Evolutionary conservation across 371 early-diverging fungal species (phyloP), one percentile per base, ranked within the genome.

Genomic region (Synchytrium microbalum): DNA sequence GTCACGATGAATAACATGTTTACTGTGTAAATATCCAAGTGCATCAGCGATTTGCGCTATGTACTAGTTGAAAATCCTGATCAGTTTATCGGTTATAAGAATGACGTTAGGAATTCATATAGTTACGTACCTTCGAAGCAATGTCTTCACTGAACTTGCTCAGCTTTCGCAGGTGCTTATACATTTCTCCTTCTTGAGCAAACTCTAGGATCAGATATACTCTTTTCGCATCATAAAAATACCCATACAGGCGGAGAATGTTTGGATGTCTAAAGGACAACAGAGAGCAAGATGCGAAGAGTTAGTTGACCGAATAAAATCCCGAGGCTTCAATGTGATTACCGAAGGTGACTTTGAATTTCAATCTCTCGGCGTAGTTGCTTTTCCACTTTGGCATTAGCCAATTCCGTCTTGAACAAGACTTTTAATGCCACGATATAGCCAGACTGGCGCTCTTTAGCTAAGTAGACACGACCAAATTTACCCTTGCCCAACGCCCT

Each of bases 381-480:
- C 67, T 86, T 84, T 72, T 92, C 90, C 32, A 90, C 86, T 58
- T 88, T 86, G 58, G 72, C 74, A 32, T 83, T 75, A 33, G 82
- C 68, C 0, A 99, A 75, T 69, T 96, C 93, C 2, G 74, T 58
- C 73, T 98, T 99, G 59, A 84, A 80, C 33, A 99, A 67, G 13
- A 97, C 87, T 72, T 99, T 99, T 61, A 99, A 79, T 1, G 99
- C 93, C 25, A 93, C 89, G 19, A 97, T 80, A 64, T 85, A 92
- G 25, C 89, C 91, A 51, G 83, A 84, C 58, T 75, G 75, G 67
- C 87, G 93, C 74, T 98, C 96, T 63, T 86, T 82, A 16, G 98
- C 99, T 24, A 96, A 77, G 76, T 96, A 99, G 0, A 99, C 99
- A 31, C 92, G 86, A 0, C 99, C 99, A 80, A 99, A 99, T 67